Evolutionary conservation across 1,139 yeast genomes (phyloP).

Genomic region (Meyerozyma sp.): DNA sequence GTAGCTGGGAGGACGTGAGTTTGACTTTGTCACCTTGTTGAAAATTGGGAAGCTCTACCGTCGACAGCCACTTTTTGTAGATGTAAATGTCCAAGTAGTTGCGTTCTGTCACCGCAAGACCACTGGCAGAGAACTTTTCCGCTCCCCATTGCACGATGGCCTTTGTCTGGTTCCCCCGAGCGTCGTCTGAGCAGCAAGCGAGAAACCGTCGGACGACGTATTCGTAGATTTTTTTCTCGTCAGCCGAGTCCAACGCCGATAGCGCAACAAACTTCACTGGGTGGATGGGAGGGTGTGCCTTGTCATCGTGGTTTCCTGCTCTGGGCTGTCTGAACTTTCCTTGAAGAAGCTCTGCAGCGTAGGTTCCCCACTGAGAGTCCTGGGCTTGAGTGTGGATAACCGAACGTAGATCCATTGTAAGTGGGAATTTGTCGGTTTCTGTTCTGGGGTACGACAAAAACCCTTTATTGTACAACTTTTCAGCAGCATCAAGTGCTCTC

Average conservation of each 20-base stretch:
- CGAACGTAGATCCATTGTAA: constrained; percentile 59
- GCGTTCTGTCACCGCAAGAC: constrained; percentile 63
- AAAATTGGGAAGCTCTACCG: constrained; percentile 63
- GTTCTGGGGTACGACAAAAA: constrained; percentile 95
- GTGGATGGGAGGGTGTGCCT: constrained; percentile 98
- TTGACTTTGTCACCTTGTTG: constrained; percentile 50
- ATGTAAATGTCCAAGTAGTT: constrained; percentile 79
- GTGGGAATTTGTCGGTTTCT: constrained; percentile 86
- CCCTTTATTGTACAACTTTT: constrained; percentile 78
- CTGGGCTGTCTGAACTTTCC: constrained; percentile 58
- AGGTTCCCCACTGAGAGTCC: constrained; percentile 45
- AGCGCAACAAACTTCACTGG: constrained; percentile 58
- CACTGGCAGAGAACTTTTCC: constrained; percentile 66
- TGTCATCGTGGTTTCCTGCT: constrained; percentile 78
- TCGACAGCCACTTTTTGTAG: constrained; percentile 74
- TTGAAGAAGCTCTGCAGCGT: constrained; percentile 29
- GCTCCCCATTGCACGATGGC: constrained; percentile 70
- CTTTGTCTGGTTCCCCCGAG: constrained; percentile 66
- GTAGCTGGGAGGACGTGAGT: constrained; percentile 51
- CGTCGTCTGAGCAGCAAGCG: constrained; percentile 92
- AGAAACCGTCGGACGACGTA: constrained; percentile 81
- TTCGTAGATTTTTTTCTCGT: constrained; percentile 75
- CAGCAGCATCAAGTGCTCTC: constrained; percentile 77
- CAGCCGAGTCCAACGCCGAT: constrained; percentile 29
- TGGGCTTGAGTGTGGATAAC: constrained; percentile 57